A percentile compares a stretch with the other conserved stretches of the same genome.
These are phyloP conservation scores for Liriodendron chinense DNA, from an alignment of 164 flowering plant genomes.

Conservation along the genomic window DNA sequence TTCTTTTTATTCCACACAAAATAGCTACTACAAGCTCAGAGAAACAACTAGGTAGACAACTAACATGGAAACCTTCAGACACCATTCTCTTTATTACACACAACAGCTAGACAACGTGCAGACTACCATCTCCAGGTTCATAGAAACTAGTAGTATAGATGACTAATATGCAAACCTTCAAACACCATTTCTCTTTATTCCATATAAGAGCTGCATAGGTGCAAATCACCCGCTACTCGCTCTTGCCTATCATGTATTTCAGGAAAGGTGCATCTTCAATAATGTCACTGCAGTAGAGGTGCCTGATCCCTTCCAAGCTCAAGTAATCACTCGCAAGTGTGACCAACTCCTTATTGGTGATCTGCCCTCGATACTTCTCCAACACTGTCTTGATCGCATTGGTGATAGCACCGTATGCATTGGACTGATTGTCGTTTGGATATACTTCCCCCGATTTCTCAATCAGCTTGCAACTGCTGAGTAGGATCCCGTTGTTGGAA, in stretches of 20 bases:
- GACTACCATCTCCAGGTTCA: too few species aligned
- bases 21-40: too few species aligned
- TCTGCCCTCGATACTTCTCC: constrained; percentile 22
- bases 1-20: too few species aligned
- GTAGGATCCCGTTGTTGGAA: constrained; percentile 56
- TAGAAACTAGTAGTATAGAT: too few species aligned
- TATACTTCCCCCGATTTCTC: constrained; percentile 67
- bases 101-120: too few species aligned
- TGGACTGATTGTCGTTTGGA: constrained; percentile 23
- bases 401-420: constrained; percentile 76
- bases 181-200: too few species aligned
- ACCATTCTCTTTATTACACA: too few species aligned
- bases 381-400: constrained; percentile 56
- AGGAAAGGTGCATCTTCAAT: constrained; percentile 60
- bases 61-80: too few species aligned
- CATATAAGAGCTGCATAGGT: too few species aligned
- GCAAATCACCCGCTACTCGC: too few species aligned
- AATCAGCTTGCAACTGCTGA: constrained; percentile 74
- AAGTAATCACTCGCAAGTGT: constrained; percentile 43
- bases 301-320: constrained; percentile 28
- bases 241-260: neutral
- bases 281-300: constrained; percentile 68
- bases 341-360: constrained; percentile 55
- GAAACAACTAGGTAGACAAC: too few species aligned
- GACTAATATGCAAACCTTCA: too few species aligned